phyloP scores from a whole-genome alignment of 2,329 filamentous ascomycete species.

The Tolypocladium inflatum region DNA sequence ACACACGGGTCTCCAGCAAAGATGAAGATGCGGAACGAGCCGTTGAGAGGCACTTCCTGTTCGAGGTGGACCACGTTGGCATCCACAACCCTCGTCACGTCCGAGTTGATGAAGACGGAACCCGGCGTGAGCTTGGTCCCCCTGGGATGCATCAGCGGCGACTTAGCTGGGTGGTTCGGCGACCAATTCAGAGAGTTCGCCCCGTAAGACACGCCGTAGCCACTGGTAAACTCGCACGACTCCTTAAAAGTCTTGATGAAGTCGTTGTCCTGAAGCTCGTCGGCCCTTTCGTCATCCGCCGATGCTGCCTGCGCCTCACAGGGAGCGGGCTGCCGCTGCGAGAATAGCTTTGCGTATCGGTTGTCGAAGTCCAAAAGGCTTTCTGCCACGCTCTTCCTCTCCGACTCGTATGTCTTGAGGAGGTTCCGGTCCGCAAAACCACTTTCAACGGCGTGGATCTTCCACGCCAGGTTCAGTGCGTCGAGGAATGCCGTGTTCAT shows the following conservation, averaged over 20 bases:
- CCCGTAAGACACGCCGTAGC: constrained; percentile 81
- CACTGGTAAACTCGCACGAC: constrained; percentile 83
- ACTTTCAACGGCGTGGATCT: constrained; percentile 81
- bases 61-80: constrained; percentile 86
- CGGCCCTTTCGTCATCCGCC: constrained; percentile 16
- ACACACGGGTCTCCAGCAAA: constrained; percentile 63
- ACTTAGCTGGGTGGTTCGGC: constrained; percentile 59
- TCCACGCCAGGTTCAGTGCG: constrained; percentile 89
- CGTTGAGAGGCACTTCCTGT: constrained; percentile 82
- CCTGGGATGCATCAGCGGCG: constrained; percentile 56
- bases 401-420: constrained; percentile 76
- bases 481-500: constrained; percentile 77
- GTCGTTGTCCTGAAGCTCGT: constrained; percentile 45
- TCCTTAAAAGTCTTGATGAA: constrained; percentile 90
- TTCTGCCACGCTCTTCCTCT: constrained; percentile 78
- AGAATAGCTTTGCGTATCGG: constrained; percentile 84
- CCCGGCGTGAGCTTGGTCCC: constrained; percentile 62
- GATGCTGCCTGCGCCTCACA: constrained; percentile 63
- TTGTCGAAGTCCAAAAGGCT: constrained; percentile 79
- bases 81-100: constrained; percentile 79
- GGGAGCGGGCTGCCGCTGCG: constrained; percentile 62
- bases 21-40: constrained; percentile 76
- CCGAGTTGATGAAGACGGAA: constrained; percentile 64
- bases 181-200: constrained; percentile 82
- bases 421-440: constrained; percentile 69